Conservation (phyloP, 2,329 filamentous ascomycete genomes). For the Exophiala bonariae region DNA sequence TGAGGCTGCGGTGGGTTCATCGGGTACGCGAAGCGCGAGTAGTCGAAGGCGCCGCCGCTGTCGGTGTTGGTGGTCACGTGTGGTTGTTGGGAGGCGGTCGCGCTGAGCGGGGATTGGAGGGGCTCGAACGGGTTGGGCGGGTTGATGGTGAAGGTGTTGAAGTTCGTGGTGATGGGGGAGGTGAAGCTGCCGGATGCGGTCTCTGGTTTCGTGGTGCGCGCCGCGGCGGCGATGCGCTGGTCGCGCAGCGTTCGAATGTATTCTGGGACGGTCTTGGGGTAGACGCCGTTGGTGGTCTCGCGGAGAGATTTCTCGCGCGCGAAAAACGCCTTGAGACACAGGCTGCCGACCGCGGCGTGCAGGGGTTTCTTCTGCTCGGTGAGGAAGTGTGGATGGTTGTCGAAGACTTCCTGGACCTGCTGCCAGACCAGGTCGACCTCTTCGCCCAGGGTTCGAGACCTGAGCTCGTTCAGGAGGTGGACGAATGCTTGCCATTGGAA, state of each 20-base stretch:
- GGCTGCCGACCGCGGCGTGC: conserved; percentile 42
- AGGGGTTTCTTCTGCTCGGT: conserved; percentile 38
- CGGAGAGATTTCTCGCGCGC: conserved; percentile 24
- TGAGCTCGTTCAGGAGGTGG: conserved; percentile 48
- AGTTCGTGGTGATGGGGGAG: too few species aligned
- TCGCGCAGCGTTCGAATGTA: conserved; percentile 23
- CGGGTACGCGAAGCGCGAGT: too few species aligned
- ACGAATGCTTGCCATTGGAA: conserved; percentile 56
- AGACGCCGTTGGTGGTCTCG: conserved; percentile 20
- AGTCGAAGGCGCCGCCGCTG: too few species aligned
- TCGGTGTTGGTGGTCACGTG: too few species aligned
- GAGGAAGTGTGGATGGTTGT: conserved; percentile 43
- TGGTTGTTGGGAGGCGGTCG: too few species aligned
- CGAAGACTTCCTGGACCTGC: conserved; percentile 44
- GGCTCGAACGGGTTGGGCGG: too few species aligned
- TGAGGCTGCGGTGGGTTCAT: too few species aligned
- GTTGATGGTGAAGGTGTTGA: too few species aligned
- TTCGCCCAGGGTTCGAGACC: conserved; percentile 36
- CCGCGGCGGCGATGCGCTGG: conserved; percentile 11
- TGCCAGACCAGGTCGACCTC: conserved; percentile 45
- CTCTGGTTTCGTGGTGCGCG: background rate
- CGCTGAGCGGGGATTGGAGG: too few species aligned
- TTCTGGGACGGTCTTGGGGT: conserved; percentile 21
- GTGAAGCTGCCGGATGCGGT: too few species aligned
- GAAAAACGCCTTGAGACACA: conserved; percentile 48